Evolutionary conservation across 495 filamentous ascomycete species (phyloP).

Genomic region (Neohortaea acidophila): DNA sequence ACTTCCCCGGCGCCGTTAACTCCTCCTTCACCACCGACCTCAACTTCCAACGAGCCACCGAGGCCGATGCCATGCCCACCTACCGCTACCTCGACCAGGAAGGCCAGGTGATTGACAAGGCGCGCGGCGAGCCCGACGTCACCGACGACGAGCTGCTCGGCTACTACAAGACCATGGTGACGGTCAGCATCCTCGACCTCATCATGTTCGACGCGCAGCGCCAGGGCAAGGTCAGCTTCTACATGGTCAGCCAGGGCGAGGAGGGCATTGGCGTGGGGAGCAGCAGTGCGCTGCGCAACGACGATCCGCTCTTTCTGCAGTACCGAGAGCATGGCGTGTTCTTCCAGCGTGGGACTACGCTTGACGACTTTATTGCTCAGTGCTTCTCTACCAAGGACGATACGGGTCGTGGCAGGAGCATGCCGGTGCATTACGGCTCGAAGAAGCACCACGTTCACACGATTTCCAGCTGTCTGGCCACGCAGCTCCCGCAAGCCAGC

Average conservation of each 20-base stretch:
- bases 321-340: conserved; percentile 91
- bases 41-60: conserved; percentile 53
- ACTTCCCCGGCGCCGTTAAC: conserved; percentile 89
- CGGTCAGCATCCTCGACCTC: conserved; percentile 79
- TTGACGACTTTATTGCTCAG: conserved; percentile 87
- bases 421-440: conserved; percentile 95
- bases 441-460: conserved; percentile 73
- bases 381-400: conserved; percentile 83
- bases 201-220: conserved; percentile 84
- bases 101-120: conserved; percentile 61
- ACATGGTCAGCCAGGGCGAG: conserved; percentile 94
- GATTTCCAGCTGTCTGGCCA: conserved; percentile 84
- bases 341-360: conserved; percentile 72
- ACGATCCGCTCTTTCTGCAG: conserved; percentile 86
- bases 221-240: conserved; percentile 78
- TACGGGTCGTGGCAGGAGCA: conserved; percentile 70
- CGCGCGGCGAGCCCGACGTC: conserved; percentile 43
- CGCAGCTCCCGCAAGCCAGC: conserved; percentile 87
- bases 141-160: conserved; percentile 50
- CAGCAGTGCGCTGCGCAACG: conserved; percentile 60
- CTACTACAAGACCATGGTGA: conserved; percentile 54
- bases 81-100: conserved; percentile 78
- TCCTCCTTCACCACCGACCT: conserved; percentile 76
- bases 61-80: conserved; percentile 57
- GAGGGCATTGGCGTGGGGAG: conserved; percentile 86